Conservation (phyloP, 805 yeast genomes). For the Schizosaccharomyces osmophilus region DNA sequence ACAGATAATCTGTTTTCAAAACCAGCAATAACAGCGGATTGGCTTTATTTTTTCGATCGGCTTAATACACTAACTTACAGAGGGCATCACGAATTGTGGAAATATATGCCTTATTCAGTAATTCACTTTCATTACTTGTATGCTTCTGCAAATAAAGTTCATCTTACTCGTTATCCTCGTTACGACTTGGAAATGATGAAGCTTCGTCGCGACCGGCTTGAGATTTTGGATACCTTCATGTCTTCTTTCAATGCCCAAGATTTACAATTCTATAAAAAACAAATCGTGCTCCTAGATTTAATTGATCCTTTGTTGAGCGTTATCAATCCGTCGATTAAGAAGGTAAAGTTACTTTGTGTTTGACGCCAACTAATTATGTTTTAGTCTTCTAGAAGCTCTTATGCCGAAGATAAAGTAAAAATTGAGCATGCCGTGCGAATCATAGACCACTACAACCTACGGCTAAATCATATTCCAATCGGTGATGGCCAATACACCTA, state of each 20-base stretch:
- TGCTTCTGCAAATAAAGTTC: conserved; percentile 23
- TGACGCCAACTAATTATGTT: conserved; percentile 1
- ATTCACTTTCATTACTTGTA: conserved; percentile 40
- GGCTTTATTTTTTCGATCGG: conserved; percentile 53
- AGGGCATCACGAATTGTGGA: conserved; percentile 21
- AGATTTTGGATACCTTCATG: conserved; percentile 11
- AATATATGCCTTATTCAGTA: conserved; percentile 33
- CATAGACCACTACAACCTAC: conserved; percentile 10
- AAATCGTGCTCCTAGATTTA: conserved; percentile 13
- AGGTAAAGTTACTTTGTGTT: conserved; percentile 1
- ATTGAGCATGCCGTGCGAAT: neutral
- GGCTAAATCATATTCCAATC: conserved; percentile 9
- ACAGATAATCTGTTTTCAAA: conserved; percentile 37
- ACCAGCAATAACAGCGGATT: conserved; percentile 41
- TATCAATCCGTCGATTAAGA: conserved; percentile 8
- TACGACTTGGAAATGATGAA: conserved; percentile 11
- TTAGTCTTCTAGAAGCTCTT: conserved; percentile 7
- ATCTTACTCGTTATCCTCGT: neutral
- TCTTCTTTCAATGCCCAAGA: conserved; percentile 4
- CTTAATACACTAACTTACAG: conserved; percentile 21
- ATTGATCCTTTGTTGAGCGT: conserved; percentile 10
- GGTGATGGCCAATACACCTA: conserved; percentile 12
- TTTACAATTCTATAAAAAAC: conserved; percentile 5
- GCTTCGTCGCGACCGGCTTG: conserved; percentile 10
- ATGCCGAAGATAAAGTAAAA: neutral